A percentile compares a stretch with the other conserved stretches of the same genome.
Conservation (phyloP, 352 stramenopile species). For the Globisporangium paroecandrum region DNA sequence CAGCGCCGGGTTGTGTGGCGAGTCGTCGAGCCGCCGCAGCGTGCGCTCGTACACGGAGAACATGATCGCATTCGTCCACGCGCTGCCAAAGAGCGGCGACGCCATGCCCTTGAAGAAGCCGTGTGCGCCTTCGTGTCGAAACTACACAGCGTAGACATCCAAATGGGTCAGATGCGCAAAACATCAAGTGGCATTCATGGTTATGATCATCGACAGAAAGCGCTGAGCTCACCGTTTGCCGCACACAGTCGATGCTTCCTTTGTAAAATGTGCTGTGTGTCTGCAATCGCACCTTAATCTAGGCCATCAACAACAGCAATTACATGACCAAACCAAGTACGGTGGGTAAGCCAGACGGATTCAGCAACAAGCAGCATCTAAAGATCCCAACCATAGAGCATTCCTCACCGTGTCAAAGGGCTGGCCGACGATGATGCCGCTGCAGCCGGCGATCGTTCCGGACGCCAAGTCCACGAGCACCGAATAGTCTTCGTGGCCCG, state of each 20-base stretch:
- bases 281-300: constrained; percentile 62
- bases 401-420: constrained; percentile 47
- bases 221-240: constrained; percentile 30
- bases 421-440: constrained; percentile 56
- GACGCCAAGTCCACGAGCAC: constrained; percentile 51
- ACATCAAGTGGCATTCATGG: neutral
- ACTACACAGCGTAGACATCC: constrained; percentile 19
- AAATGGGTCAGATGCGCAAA: neutral
- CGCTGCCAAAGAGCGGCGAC: constrained; percentile 78
- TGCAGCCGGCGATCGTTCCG: constrained; percentile 44
- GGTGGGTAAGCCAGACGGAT: neutral
- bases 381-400: neutral
- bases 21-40: constrained; percentile 57
- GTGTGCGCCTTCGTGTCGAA: constrained; percentile 62
- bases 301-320: neutral
- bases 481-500: constrained; percentile 41
- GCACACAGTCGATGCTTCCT: constrained; percentile 40
- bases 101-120: constrained; percentile 86
- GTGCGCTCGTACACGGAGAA: constrained; percentile 80
- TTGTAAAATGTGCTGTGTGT: constrained; percentile 59
- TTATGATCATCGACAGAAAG: neutral
- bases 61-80: constrained; percentile 85
- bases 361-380: neutral
- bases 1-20: constrained; percentile 45
- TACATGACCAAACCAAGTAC: neutral